Percentiles rank a stretch among this genome's conserved stretches.
Evolutionary conservation across 208 protist species (phyloP).

Genomic region (Entamoeba dispar): DNA sequence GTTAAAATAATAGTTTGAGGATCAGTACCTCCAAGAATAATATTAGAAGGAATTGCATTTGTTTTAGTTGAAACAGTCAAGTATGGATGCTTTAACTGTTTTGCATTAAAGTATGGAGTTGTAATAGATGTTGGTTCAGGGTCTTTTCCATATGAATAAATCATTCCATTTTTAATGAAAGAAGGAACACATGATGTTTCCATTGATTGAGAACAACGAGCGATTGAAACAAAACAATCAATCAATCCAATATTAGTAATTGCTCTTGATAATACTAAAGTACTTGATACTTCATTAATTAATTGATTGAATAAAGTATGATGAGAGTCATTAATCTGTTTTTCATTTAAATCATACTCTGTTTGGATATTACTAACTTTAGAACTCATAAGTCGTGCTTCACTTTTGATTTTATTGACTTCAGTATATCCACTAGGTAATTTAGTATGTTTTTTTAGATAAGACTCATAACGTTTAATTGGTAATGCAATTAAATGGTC

Average conservation of each 20-base stretch:
- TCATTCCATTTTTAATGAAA: not conserved
- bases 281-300: not conserved
- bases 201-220: not conserved
- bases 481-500: not conserved
- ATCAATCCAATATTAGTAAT: not conserved
- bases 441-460: not conserved
- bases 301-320: not conserved
- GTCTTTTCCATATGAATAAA: not conserved
- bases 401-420: not conserved
- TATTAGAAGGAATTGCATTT: not conserved
- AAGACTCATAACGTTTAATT: not conserved
- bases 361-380: not conserved
- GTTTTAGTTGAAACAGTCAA: not conserved
- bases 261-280: not conserved
- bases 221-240: not conserved
- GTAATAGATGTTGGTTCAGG: not conserved
- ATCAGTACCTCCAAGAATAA: not conserved
- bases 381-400: not conserved
- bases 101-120: not conserved
- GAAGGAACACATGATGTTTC: not conserved
- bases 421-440: not conserved
- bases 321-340: not conserved
- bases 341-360: not conserved
- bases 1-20: constrained; percentile 15
- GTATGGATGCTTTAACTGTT: not conserved